Conservation (phyloP, 2,329 filamentous ascomycete species). For the Xylariaceae sp. region DNA sequence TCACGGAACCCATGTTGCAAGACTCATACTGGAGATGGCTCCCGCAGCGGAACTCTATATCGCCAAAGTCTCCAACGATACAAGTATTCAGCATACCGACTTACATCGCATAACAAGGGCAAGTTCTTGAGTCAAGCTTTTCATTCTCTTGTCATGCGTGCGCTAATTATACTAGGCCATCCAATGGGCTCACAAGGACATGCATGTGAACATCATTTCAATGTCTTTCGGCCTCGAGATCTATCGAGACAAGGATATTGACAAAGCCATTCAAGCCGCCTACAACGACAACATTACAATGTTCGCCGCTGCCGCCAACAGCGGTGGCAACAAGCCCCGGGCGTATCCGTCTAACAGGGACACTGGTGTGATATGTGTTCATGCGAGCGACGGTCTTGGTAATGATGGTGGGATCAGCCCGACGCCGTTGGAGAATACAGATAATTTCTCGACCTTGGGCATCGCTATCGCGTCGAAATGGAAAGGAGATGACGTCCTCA, state of each 20-base stretch:
- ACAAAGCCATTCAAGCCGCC: not conserved
- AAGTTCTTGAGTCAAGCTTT: not conserved
- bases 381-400: slow-evolving; percentile 1
- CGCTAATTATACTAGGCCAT: not conserved
- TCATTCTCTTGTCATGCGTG: not conserved
- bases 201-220: slow-evolving; percentile 3
- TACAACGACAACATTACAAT: not conserved
- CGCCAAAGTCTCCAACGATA: not conserved
- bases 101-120: not conserved
- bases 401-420: not conserved
- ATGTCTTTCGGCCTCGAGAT: slow-evolving; percentile 1
- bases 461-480: not conserved
- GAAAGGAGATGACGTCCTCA: not conserved
- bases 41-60: slow-evolving; percentile 3
- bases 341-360: not conserved
- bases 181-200: not conserved
- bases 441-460: slow-evolving; percentile 1
- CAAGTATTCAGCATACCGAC: not conserved
- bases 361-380: slow-evolving; percentile 1
- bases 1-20: slow-evolving; percentile 4
- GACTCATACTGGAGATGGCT: slow-evolving; percentile 2
- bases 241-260: not conserved
- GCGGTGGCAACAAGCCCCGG: not conserved
- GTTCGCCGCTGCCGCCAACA: slow-evolving; percentile 1
- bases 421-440: not conserved